Base-by-base conservation (phyloP, 2,329 filamentous ascomycete genomes). In the Aspergillus viridinutans region DNA sequence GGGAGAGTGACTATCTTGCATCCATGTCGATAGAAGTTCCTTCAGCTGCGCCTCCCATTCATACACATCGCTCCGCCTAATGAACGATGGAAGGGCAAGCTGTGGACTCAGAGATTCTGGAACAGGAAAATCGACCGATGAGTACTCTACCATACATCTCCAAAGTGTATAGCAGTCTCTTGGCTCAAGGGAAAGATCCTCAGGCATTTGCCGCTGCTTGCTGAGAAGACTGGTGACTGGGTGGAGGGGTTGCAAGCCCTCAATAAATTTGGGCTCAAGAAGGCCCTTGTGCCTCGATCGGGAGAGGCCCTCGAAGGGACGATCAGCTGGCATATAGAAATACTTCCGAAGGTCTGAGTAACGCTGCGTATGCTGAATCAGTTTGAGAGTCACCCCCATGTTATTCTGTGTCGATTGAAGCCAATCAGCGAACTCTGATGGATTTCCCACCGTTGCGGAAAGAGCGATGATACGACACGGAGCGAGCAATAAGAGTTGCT, bases 321-420 rank as follows among this genome's bases (percentile, higher is more conserved):
- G 56, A 42, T 72, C 67, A 0, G 80, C 80, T 2, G 85, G 80
- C 0, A 77, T 70, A 69, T 89, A 91, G 38, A 85, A 71, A 63
- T 89, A 92, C 65, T 91, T 91, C n/a, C 89, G 80, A 1, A 93
- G 75, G 67, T 93, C 89, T 0, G 88, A 92, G 71, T 92, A 92
- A 50, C 90, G 80, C 38, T 86, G 81, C 1, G 77, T 76, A 65
- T 92, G 88, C 47, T 85, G 77, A 12, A 92, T 83, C 81, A 89
- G 89, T 23, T 81, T 83, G 14, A 92, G 68, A 0, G 87, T 79
- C 43, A 82, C 81, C 0, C 87, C 86, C 57, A 85, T 85, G 1
- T 80, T 78, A 56, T 79, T 80, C 64, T 92, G 87, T 0, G 87
- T 85, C 3, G 79, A 79, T 1, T 76, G 76, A 0, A 93, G 78